Percentiles rank a stretch among this genome's conserved stretches.
phyloP scores from a whole-genome alignment of 2,329 filamentous ascomycete genomes.

The Colletotrichum cordylinicola region DNA sequence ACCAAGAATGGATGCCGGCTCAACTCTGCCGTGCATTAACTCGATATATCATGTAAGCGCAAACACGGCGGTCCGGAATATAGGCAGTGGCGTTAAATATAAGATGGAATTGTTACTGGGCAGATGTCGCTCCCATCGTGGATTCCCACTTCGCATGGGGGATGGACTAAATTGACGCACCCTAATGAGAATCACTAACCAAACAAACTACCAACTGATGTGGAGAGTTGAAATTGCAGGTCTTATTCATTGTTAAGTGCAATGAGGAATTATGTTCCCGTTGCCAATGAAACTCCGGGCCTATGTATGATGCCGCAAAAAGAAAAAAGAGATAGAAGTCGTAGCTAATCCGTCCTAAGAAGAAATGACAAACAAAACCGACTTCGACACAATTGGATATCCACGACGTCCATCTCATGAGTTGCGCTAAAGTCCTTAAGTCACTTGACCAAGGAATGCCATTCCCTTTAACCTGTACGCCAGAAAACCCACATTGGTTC shows the following conservation, averaged over 20 bases:
- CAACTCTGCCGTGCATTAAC: too few relatives aligned
- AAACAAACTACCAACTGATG: too few relatives aligned
- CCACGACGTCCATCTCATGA: conserved; percentile 17
- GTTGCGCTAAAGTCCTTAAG: conserved; percentile 12
- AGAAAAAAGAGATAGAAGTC: background rate
- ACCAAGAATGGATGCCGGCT: too few relatives aligned
- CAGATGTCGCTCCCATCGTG: too few relatives aligned
- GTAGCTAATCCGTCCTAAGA: conserved; percentile 2
- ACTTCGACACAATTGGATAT: conserved; percentile 18
- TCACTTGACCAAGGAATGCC: conserved; percentile 18
- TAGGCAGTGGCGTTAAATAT: too few relatives aligned
- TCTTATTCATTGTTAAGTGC: conserved; percentile 6
- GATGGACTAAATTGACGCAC: too few relatives aligned
- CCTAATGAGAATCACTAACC: too few relatives aligned
- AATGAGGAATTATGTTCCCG: background rate
- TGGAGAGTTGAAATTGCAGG: background rate
- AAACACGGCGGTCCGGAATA: too few relatives aligned
- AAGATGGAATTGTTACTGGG: too few relatives aligned
- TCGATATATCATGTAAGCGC: too few relatives aligned
- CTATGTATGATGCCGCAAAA: conserved; percentile 18
- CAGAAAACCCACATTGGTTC: conserved; percentile 3
- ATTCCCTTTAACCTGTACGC: conserved; percentile 12
- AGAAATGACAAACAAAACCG: conserved; percentile 8
- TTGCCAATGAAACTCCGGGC: conserved; percentile 19
- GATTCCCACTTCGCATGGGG: too few relatives aligned